Conservation (phyloP, 106 monocot species). For the Vanilla planifolia region DNA sequence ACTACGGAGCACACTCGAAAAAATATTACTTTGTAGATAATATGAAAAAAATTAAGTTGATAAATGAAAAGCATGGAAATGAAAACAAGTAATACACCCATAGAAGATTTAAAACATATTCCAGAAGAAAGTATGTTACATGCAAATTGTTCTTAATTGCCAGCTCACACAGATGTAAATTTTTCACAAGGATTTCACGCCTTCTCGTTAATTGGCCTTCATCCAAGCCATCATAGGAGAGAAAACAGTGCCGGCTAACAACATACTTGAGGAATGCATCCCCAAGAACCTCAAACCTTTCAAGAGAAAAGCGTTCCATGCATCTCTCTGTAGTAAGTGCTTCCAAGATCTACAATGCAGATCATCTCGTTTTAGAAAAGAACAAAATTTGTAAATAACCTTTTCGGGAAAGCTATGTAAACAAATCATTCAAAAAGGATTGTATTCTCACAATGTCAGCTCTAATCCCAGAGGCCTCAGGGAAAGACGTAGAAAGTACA, state of each 20-base stretch:
- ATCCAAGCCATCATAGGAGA: constrained; percentile 66
- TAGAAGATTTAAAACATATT: background rate
- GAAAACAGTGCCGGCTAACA: constrained; percentile 70
- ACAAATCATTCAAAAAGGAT: background rate
- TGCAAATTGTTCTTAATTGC: constrained; percentile 77
- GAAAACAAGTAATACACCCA: background rate
- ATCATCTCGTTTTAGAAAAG: constrained; percentile 8
- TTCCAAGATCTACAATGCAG: constrained; percentile 69
- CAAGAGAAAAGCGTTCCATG: constrained; percentile 81
- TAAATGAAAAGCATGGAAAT: background rate
- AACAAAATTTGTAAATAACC: background rate
- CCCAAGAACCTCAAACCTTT: constrained; percentile 94
- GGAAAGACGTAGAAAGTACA: constrained; percentile 44
- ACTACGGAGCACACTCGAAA: too few species aligned
- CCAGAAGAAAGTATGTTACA: constrained; percentile 23
- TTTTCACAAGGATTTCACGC: constrained; percentile 74
- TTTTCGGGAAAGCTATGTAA: background rate
- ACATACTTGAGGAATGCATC: constrained; percentile 94
- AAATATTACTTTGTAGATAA: too few species aligned
- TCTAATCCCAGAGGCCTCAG: constrained; percentile 55
- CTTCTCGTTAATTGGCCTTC: constrained; percentile 87
- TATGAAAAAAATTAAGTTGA: too few species aligned
- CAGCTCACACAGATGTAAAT: constrained; percentile 65
- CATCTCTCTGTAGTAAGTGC: constrained; percentile 93
- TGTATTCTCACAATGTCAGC: constrained; percentile 50